These are phyloP conservation scores for Solanum pinnatisectum DNA, from an alignment of 257 asterid genomes.

Conservation along the genomic window DNA sequence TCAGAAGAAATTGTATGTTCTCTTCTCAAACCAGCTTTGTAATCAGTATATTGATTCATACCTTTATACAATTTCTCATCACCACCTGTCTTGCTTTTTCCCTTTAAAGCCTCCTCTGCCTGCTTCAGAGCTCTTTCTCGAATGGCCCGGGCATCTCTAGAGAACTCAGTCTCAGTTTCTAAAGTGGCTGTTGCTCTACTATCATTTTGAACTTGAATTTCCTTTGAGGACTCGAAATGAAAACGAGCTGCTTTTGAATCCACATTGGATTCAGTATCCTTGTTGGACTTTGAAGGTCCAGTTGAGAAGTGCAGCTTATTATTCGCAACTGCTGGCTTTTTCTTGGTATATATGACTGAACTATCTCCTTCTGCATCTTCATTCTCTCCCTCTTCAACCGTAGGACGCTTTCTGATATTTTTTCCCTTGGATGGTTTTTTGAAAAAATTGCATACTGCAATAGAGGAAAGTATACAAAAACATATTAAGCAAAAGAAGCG, in stretches of 20 bases:
- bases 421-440: background rate
- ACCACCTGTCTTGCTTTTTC: background rate
- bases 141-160: background rate
- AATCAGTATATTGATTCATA: conserved; percentile 74
- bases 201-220: background rate
- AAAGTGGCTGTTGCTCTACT: background rate
- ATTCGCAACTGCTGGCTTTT: background rate
- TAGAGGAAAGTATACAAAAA: background rate
- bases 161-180: background rate
- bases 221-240: background rate
- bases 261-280: background rate
- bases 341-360: background rate
- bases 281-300: background rate
- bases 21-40: conserved; percentile 88
- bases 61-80: conserved; percentile 7
- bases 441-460: background rate
- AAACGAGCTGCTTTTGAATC: background rate
- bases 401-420: background rate
- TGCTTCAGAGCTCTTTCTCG: background rate
- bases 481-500: background rate
- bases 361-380: background rate
- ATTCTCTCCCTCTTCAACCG: background rate
- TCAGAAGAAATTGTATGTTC: conserved; percentile 84
- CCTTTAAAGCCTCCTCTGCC: background rate
- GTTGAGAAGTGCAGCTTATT: background rate